A percentile compares a stretch with the other conserved stretches of the same genome.
phyloP scores from a whole-genome alignment of 2,329 filamentous ascomycete species.

The Ceratocystis variospora region DNA sequence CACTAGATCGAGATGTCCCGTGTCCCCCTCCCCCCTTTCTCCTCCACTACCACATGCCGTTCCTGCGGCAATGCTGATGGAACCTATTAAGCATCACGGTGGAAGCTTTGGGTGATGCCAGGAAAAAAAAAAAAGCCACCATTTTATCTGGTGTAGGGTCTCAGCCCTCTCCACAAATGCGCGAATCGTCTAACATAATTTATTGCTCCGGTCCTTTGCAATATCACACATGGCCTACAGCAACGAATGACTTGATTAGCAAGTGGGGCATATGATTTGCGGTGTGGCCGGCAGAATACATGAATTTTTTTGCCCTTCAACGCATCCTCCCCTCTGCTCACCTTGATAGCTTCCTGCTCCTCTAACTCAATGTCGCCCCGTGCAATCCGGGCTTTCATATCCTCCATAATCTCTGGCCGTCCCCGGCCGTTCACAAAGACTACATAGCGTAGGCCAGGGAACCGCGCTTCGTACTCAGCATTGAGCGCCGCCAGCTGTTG shows the following conservation, averaged over 20 bases:
- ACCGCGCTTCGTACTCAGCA: constrained; percentile 61
- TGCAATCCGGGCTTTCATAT: constrained; percentile 65
- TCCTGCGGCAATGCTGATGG: background rate
- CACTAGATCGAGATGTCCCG: background rate
- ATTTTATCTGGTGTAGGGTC: background rate
- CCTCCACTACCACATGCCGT: background rate
- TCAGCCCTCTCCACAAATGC: background rate
- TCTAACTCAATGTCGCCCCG: constrained; percentile 53
- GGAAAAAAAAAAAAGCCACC: background rate
- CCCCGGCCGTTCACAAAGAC: constrained; percentile 80
- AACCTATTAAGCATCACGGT: background rate
- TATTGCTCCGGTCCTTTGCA: constrained; percentile 62
- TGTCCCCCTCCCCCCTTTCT: too few relatives aligned
- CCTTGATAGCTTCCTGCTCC: constrained; percentile 59
- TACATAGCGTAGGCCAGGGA: constrained; percentile 75
- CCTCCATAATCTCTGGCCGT: constrained; percentile 59
- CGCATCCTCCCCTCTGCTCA: constrained; percentile 28
- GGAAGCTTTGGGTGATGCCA: background rate
- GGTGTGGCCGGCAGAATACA: background rate
- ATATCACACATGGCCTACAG: constrained; percentile 80
- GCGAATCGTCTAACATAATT: constrained; percentile 31
- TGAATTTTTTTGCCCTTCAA: background rate
- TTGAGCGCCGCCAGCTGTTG: constrained; percentile 51
- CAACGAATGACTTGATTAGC: constrained; percentile 19
- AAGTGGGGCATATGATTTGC: background rate